These are phyloP conservation scores for Cladosporium sp. DNA, from an alignment of 2,329 filamentous ascomycete species.

Conservation along the genomic window DNA sequence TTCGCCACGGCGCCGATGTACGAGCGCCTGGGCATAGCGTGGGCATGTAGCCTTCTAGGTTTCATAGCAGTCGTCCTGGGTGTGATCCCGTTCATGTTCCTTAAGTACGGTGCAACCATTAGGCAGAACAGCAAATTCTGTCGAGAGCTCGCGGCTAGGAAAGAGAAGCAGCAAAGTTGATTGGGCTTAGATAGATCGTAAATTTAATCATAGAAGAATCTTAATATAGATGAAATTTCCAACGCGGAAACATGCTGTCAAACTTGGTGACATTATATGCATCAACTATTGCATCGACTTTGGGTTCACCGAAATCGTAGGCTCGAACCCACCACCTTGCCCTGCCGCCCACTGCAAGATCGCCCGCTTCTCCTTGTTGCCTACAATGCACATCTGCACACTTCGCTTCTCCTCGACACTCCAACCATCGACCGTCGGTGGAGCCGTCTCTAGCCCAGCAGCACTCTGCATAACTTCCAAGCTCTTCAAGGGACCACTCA, in stretches of 20 bases:
- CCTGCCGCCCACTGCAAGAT: constrained; percentile 29
- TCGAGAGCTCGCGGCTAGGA: constrained; percentile 58
- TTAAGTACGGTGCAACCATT: constrained; percentile 57
- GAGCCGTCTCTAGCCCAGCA: constrained; percentile 34
- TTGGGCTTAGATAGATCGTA: background rate
- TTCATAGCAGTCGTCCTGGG: constrained; percentile 54
- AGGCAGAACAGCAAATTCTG: constrained; percentile 63
- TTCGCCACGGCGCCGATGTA: constrained; percentile 62
- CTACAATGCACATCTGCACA: constrained; percentile 36
- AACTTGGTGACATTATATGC: background rate
- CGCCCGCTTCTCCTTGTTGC: constrained; percentile 31
- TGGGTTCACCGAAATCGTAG: constrained; percentile 32
- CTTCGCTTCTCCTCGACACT: constrained; percentile 31
- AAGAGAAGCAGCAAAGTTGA: constrained; percentile 33
- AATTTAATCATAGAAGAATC: background rate
- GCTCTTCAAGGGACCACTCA: constrained; percentile 34
- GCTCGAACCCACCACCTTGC: constrained; percentile 30
- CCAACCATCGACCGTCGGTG: constrained; percentile 31
- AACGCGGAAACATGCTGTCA: background rate
- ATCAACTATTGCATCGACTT: constrained; percentile 25
- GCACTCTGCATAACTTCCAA: constrained; percentile 35
- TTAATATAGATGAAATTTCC: background rate
- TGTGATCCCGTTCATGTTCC: constrained; percentile 61
- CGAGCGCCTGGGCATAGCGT: constrained; percentile 66
- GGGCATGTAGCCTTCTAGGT: constrained; percentile 58